Evolutionary conservation across 2,329 filamentous ascomycete species (phyloP).

Genomic region (Talaromyces sp.): DNA sequence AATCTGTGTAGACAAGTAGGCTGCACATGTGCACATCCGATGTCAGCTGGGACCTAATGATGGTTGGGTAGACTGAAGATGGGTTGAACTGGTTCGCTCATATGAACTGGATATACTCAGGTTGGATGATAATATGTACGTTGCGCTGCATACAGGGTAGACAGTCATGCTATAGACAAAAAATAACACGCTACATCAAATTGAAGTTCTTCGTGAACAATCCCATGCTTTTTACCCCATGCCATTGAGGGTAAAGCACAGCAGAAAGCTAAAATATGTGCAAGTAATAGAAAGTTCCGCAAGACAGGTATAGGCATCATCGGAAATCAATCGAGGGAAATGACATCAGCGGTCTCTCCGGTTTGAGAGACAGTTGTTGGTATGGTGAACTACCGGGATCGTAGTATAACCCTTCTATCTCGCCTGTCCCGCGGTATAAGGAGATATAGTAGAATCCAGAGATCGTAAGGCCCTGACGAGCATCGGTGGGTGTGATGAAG

Average conservation of each 20-base stretch:
- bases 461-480: slow-evolving; percentile 50
- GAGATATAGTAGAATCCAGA: slow-evolving; percentile 54
- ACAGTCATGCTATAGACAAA: not conserved
- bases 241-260: not conserved
- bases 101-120: not conserved
- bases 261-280: not conserved
- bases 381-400: slow-evolving; percentile 52
- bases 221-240: not conserved
- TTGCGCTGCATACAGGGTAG: not conserved
- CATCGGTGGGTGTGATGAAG: slow-evolving; percentile 49
- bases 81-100: not conserved
- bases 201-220: not conserved
- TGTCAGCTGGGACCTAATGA: not conserved
- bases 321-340: slow-evolving; percentile 46
- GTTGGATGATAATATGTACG: not conserved
- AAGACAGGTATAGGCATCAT: slow-evolving; percentile 24
- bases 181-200: slow-evolving; percentile 3
- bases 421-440: slow-evolving; percentile 45
- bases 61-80: not conserved
- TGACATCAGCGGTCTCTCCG: slow-evolving; percentile 41
- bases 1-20: not conserved
- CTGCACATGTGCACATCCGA: no score
- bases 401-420: slow-evolving; percentile 51
- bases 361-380: slow-evolving; percentile 47
- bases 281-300: not conserved